These are phyloP conservation scores for Hanseniaspora pseudoguilliermondii DNA, from an alignment of 805 yeast genomes.

Conservation along the genomic window DNA sequence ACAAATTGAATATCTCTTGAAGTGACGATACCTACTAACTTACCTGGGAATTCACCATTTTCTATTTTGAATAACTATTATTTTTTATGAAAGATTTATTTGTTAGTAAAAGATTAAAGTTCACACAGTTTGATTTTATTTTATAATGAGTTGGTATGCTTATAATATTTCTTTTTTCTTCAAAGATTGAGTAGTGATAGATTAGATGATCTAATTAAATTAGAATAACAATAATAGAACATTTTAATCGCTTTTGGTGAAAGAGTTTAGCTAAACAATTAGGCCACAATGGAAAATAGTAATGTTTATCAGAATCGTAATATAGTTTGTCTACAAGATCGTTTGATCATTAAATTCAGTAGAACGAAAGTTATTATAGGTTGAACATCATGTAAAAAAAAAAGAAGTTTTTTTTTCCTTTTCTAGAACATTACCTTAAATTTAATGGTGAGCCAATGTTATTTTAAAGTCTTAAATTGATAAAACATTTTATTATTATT, in stretches of 20 bases:
- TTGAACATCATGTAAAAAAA: constrained; percentile 10
- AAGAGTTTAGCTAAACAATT: too few species aligned
- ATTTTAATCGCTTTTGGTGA: too few species aligned
- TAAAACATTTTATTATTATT: too few species aligned
- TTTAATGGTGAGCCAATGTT: too few species aligned
- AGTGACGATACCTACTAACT: constrained; percentile 87
- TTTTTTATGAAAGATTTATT: not conserved
- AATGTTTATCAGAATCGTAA: constrained; percentile 30
- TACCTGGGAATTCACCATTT: constrained; percentile 73
- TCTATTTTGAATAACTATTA: constrained; percentile 34
- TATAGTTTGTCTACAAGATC: constrained; percentile 73
- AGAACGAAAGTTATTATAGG: constrained; percentile 91
- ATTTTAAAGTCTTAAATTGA: too few species aligned
- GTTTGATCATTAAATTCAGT: constrained; percentile 83
- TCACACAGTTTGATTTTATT: too few species aligned
- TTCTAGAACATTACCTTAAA: too few species aligned
- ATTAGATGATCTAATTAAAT: too few species aligned
- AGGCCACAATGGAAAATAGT: not conserved
- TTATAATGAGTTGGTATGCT: not conserved
- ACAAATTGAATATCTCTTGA: constrained; percentile 95
- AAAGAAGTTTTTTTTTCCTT: too few species aligned
- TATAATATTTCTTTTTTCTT: constrained; percentile 16
- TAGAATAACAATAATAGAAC: too few species aligned
- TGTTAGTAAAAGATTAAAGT: constrained; percentile 2
- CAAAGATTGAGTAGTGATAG: not conserved